phyloP scores from a whole-genome alignment of 345 rosid genomes.

The Melastoma malabathricum region DNA sequence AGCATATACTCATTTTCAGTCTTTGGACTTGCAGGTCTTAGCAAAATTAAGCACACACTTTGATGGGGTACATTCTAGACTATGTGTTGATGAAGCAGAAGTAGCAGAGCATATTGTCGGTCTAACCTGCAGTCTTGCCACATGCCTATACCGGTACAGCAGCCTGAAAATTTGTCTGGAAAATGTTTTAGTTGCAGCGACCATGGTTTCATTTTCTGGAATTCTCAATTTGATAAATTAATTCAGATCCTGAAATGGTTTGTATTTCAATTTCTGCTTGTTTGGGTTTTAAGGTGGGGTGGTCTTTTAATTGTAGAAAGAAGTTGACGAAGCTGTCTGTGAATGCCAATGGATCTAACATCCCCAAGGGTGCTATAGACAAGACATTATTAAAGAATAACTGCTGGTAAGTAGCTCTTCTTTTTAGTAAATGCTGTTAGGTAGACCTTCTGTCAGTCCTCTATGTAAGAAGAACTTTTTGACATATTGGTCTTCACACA shows the following conservation, averaged over 20 bases:
- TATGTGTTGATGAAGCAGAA: slow-evolving; percentile 86
- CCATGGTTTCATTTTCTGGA: not conserved
- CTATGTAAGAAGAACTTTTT: not conserved
- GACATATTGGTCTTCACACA: not conserved
- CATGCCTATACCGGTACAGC: slow-evolving; percentile 68
- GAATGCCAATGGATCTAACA: slow-evolving; percentile 53
- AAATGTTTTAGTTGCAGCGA: too few species aligned
- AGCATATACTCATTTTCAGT: too few species aligned
- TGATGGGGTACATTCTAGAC: slow-evolving; percentile 64
- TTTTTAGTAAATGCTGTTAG: not conserved
- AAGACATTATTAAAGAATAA: slow-evolving; percentile 48
- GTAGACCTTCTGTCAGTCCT: not conserved
- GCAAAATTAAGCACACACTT: slow-evolving; percentile 67
- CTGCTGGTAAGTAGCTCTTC: slow-evolving; percentile 35
- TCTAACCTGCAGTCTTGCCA: slow-evolving; percentile 70
- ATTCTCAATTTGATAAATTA: not conserved
- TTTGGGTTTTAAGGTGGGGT: not conserved
- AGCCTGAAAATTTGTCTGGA: too few species aligned
- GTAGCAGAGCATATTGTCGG: slow-evolving; percentile 81
- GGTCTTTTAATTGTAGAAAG: slow-evolving; percentile 37
- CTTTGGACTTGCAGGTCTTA: slow-evolving; percentile 31
- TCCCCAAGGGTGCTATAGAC: slow-evolving; percentile 50
- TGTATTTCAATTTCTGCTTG: not conserved
- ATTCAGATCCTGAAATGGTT: not conserved
- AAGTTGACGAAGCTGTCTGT: slow-evolving; percentile 57